A percentile compares a stretch with the other conserved stretches of the same genome.
Evolutionary conservation across 23 red algal genomes (phyloP).

Genomic region (Gracilaria caudata): DNA sequence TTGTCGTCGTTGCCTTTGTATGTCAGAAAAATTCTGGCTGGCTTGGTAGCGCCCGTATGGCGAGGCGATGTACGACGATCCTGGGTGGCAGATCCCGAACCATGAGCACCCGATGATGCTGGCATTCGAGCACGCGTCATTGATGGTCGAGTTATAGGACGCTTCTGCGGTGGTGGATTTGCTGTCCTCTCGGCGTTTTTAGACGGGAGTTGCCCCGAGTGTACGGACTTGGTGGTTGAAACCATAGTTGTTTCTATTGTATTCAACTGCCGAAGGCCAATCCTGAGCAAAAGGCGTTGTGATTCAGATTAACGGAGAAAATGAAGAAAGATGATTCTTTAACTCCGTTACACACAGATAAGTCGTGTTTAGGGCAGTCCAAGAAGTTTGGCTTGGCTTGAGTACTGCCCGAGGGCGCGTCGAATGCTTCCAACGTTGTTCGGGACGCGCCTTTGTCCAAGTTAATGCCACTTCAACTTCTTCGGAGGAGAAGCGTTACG

Average conservation of each 20-base stretch:
- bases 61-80: neutral
- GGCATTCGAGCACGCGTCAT: neutral
- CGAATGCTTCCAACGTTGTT: neutral
- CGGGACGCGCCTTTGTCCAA: too few species aligned
- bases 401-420: neutral
- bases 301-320: neutral
- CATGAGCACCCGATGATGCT: neutral
- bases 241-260: too few species aligned
- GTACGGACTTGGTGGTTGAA: neutral
- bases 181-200: neutral
- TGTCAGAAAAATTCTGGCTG: neutral
- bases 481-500: too few species aligned
- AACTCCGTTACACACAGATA: too few species aligned
- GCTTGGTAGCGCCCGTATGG: neutral
- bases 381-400: neutral
- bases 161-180: neutral
- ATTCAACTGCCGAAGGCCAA: neutral
- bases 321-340: too few species aligned
- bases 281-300: neutral
- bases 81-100: neutral
- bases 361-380: neutral
- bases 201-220: neutral
- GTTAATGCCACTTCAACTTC: too few species aligned
- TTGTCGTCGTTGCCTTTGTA: neutral
- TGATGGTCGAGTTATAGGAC: neutral